These are phyloP conservation scores for Centaurea solstitialis DNA, from an alignment of 129 eudicot species.

Conservation along the genomic window DNA sequence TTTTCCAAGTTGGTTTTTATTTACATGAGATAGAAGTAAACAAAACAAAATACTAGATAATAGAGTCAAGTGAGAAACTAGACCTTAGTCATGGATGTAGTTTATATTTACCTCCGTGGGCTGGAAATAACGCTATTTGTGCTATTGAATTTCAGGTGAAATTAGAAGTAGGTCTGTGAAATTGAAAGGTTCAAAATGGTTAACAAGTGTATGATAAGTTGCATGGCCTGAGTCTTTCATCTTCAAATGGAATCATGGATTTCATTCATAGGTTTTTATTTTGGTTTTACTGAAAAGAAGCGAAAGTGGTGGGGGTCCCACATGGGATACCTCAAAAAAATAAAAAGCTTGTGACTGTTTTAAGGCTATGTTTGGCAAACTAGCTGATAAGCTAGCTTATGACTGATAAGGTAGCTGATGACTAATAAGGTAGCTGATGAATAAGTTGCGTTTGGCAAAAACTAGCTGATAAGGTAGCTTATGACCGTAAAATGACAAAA, in stretches of 20 bases:
- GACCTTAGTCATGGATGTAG: constrained; percentile 1
- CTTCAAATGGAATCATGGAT: constrained; percentile 3
- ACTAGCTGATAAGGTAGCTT: too few relatives aligned
- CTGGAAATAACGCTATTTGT: background rate
- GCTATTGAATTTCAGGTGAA: background rate
- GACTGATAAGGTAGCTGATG: too few relatives aligned
- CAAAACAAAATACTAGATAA: background rate
- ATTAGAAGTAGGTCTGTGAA: background rate
- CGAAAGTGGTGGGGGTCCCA: constrained; percentile 3
- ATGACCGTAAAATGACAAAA: too few relatives aligned
- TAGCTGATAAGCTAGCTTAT: too few relatives aligned
- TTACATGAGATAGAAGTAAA: background rate
- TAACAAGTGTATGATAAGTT: background rate
- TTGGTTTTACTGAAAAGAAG: background rate
- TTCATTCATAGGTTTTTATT: background rate
- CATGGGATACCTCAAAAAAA: background rate
- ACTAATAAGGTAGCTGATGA: too few relatives aligned
- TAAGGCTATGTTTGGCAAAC: too few relatives aligned
- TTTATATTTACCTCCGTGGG: background rate
- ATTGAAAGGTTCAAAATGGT: background rate
- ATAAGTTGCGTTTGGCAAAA: too few relatives aligned
- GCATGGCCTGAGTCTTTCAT: background rate
- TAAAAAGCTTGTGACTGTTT: background rate
- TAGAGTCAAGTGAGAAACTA: background rate
- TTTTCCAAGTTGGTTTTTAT: constrained; percentile 5